Base-by-base conservation (phyloP, 176 grass and related monocot genomes). In the Paspalum notatum region DNA sequence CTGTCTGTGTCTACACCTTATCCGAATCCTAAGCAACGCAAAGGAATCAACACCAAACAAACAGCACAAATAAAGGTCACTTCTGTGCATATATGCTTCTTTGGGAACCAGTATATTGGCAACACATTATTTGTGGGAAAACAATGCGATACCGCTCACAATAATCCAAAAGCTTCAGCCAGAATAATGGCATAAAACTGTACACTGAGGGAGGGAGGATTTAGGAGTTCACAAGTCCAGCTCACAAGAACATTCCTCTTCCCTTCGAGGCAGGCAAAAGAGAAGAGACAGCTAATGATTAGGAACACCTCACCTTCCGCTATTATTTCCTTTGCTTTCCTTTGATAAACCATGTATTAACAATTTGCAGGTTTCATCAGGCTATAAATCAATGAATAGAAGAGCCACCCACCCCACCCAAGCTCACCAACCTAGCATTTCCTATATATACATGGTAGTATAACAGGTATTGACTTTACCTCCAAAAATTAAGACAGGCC, bases 341-440 rank as follows among this genome's bases (percentile, higher is more conserved):
- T 53, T 72, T 72, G 26, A 88, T 79, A 76, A 90, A 87, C 50
- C 90, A 90, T 86, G 79, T 80, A 61, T 66, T 32, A 71, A 58
- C 84, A 76, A 90, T 90, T 73, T 97, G 91, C 90, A 93, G 11
- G 75, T 82, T 68, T 77, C 61, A 58, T 66, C 68, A 61, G 62
- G 57, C 74, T 87, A 86, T 63, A 90, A 85, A 83, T 82, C 74
- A 92, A 90, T 80, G 68, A 92, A 92, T 87, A 80, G 18, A 74
- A 72, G 68, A 71, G 27, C 68, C 66, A 56, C 77, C 14, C n/a
- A 58, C 56, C 71, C 72, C 58, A 75, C 44, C 80, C 53, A 73
- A 82, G 73, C 79, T 82, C 44, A 77, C 72, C 82, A 85, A 85
- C 79, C 83, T 72, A 79, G 6, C 56, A 38, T 71, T 63, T 80